Evolutionary conservation across 2,329 filamentous ascomycete genomes (phyloP), one percentile per base, ranked within the genome.

Genomic region (Claviceps humidiphila): DNA sequence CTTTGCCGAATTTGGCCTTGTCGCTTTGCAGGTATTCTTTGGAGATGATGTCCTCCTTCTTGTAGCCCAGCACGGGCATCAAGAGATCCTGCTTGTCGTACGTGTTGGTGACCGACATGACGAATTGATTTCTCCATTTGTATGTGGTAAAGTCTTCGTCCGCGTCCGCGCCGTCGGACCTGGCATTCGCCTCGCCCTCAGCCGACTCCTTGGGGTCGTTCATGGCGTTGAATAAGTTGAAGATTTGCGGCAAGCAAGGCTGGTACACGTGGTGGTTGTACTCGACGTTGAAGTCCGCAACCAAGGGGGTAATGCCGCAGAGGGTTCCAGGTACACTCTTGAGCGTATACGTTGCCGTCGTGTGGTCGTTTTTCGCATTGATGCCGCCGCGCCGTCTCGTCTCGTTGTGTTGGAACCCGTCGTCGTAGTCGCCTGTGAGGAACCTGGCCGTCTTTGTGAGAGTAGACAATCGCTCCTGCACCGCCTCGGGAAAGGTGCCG

Each of bases 281-380:
- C 53, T 74, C 71, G n/a, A 64, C 59, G 50, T 74, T 72, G 51
- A 71, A 70, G 46, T 74, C 70, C 2, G 63, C 67, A 1, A 71
- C 65, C 9, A 74, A 54, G 0, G 71, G 70, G 0, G 62, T 65
- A 14, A 73, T 58, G 5, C 71, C 71, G 44, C 71, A 74, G 4
- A 73, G 52, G 6, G 68, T 69, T 4, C 66, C 71, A 0, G 64
- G 61, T 34, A 73, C 44, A 52, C 70, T 72, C 58, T 74, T 74
- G 45, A 72, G 60, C 0, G 71, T 74, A 38, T 72, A 72, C 0
- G 71, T 73, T 8, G 65, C 64, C 0, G 69, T 64, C 0, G 71
- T 72, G 47, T 68, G 66, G 4, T 65, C 70, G 22, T 66, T 68
- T 30, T 66, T 70, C 38, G 60, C 61, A 26, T 63, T 70, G 47